Conservation (phyloP, 225 moss, liverwort and hornwort species). For the Antitrichia curtipendula region DNA sequence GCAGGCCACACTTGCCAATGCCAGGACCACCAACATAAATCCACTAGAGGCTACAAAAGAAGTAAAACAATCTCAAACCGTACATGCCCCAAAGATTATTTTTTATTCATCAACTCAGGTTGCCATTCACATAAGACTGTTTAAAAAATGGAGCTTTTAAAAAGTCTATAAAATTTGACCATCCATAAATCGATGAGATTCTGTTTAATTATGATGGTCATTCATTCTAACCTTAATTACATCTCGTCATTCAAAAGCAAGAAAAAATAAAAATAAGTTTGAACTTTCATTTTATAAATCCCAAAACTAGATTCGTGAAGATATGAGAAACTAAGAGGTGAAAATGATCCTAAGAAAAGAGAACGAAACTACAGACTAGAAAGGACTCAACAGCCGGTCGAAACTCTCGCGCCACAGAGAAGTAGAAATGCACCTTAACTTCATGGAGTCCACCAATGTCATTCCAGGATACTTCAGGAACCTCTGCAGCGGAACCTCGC, state of each 20-base stretch:
- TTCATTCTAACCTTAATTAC: neutral
- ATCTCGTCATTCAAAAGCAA: neutral
- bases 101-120: neutral
- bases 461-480: slow-evolving; percentile 74
- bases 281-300: neutral
- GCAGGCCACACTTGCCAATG: neutral
- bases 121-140: neutral
- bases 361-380: neutral
- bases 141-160: neutral
- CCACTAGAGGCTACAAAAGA: neutral
- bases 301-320: neutral
- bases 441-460: slow-evolving; percentile 92
- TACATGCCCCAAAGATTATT: neutral
- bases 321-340: neutral
- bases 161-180: neutral
- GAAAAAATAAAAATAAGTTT: neutral
- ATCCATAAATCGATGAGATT: neutral
- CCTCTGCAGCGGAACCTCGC: slow-evolving; percentile 69
- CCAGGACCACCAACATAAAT: neutral
- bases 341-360: neutral
- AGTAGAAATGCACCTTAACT: slow-evolving; percentile 53
- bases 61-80: neutral
- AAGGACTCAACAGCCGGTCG: neutral
- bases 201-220: neutral
- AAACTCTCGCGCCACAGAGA: neutral